Evolutionary conservation across 1,139 yeast genomes (phyloP), one percentile per base, ranked within the genome.

Genomic region (Lipomyces yarrowii): DNA sequence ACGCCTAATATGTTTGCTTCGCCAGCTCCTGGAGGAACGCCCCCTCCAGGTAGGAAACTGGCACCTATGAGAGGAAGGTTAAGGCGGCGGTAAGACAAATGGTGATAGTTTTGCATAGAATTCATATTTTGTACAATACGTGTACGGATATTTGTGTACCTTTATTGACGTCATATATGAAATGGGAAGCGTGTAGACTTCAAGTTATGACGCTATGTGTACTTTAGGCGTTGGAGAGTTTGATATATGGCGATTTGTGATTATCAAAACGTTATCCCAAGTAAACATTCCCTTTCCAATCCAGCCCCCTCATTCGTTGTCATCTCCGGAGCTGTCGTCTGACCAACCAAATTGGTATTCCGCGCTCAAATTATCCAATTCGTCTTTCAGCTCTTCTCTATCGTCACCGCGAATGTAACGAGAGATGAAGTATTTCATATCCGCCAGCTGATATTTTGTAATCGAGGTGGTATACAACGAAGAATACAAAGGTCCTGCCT

Each of bases 361-460:
- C 39, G 82, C 81, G 0, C 86, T 81, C 56, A 86, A 65, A 3
- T 76, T 75, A 30, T 82, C 84, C 21, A 89, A 74, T 51, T 83
- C 83, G 64, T 90, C 89, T 33, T 87, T 78, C 66, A 89, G 73
- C 65, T 89, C 93, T 51, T 84, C 87, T 67, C 89, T 82, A 60
- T 88, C 93, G 63, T 87, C 93, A n/a, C 84, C 82, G 68, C 77
- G 80, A 67, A 81, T 80, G 48, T 79, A 77, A 59, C 80, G 79
- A 0, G 81, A 74, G 0, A 88, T 83, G 48, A 81, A 74, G 13
- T 80, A 78, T 10, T 80, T 78, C 83, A 87, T 87, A 1, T 78
- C 77, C 67, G 80, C 79, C 62, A 89, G 78, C 13, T 81, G 78
- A 11, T 77, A 73, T 59, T 83, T 79, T n/a, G 87, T 77, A 2